phyloP scores from a whole-genome alignment of 2,329 filamentous ascomycete genomes.

The Cladophialophora exuberans region DNA sequence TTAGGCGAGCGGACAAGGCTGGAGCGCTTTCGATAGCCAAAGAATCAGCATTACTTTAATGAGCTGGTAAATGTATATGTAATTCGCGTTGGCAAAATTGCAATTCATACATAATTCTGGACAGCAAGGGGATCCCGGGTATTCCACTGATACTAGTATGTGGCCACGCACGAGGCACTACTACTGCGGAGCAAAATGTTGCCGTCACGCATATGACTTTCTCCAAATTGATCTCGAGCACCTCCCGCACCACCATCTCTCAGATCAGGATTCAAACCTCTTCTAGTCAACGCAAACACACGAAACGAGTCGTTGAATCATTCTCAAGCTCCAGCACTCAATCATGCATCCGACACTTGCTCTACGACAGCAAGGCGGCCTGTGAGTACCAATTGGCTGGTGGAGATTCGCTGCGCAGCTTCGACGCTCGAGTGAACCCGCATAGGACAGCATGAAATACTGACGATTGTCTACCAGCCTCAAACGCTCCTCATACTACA shows the following conservation, averaged over 20 bases:
- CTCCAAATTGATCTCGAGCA: not conserved
- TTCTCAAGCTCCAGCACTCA: not conserved
- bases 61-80: too few relatives aligned
- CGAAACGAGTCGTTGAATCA: too few relatives aligned
- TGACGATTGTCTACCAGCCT: constrained; percentile 23
- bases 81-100: too few relatives aligned
- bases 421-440: too few relatives aligned
- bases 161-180: not conserved
- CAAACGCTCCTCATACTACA: constrained; percentile 84
- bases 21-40: not conserved
- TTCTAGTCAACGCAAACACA: not conserved
- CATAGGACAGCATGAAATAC: not conserved
- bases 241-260: not conserved
- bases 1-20: not conserved
- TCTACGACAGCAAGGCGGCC: not conserved
- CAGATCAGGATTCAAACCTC: not conserved
- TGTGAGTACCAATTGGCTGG: not conserved
- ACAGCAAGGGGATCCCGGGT: too few relatives aligned
- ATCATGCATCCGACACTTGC: not conserved
- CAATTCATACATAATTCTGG: too few relatives aligned
- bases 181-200: not conserved
- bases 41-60: too few relatives aligned
- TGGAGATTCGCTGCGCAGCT: too few relatives aligned
- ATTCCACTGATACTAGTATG: not conserved
- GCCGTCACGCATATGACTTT: not conserved